Conservation (phyloP, 208 protist species). For the Strigomonas culicis region DNA sequence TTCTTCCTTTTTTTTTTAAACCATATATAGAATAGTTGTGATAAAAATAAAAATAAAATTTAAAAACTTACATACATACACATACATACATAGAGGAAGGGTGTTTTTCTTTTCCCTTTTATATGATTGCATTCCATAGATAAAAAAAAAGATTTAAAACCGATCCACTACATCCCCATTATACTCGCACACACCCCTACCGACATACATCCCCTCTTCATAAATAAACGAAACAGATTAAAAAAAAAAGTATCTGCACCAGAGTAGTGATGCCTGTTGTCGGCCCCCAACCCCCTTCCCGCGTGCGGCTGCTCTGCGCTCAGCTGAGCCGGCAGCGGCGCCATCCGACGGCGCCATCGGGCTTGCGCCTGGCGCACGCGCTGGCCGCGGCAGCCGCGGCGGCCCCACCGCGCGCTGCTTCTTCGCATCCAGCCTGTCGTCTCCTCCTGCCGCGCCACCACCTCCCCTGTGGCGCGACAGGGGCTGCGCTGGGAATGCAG, state of each 20-base stretch:
- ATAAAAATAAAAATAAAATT: not conserved
- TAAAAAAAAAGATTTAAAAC: not conserved
- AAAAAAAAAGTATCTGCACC: not conserved
- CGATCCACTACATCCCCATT: not conserved
- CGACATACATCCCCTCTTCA: too few species aligned
- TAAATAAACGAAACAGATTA: not conserved
- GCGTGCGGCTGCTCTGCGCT: not conserved
- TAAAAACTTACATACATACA: not conserved
- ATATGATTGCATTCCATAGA: not conserved
- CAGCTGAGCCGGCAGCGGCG: too few species aligned
- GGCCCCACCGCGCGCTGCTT: too few species aligned
- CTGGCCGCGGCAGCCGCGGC: too few species aligned
- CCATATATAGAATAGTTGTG: not conserved
- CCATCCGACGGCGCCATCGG: too few species aligned
- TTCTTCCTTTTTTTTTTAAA: conserved; percentile 10
- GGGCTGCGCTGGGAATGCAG: too few species aligned
- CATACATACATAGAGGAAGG: not conserved
- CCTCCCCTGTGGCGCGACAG: too few species aligned
- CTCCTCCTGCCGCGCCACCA: too few species aligned
- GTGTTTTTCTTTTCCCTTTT: not conserved
- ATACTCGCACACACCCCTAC: too few species aligned
- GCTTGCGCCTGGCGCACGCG: too few species aligned
- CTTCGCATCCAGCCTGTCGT: too few species aligned
- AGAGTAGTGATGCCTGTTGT: not conserved
- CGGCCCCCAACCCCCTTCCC: conserved; percentile 1